Base-by-base conservation (phyloP, 2,329 filamentous ascomycete species). In the Scleromitrula shiraiana region DNA sequence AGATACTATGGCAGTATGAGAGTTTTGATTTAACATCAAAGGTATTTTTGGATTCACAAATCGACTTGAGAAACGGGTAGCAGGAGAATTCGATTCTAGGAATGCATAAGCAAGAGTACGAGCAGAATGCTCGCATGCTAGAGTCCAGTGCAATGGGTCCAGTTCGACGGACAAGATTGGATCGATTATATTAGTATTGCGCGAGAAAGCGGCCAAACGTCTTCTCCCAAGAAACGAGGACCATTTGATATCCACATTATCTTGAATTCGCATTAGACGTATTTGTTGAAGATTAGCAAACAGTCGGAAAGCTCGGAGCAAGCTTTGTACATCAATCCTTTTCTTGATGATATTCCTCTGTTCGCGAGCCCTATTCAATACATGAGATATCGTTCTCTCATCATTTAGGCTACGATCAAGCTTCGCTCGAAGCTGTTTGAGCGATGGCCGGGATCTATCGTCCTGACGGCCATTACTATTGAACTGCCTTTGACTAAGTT, bases 281-380 rank as follows among this genome's bases (percentile, higher is more conserved):
- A 85, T 72, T 58, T 83, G 76, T 57, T 82, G 77, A 9, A 85
- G 69, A 23, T 72, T 71, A 2, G 70, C 74, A 57, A 85, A 84
- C 2, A 74, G 73, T 12, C 41, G 45, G 7, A 64, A 42, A 7
- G 61, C 62, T 19, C 27, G 36, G 7, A 53, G 24, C 15, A 65
- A 43, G n/a, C 19, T 48, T 22, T 49, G 24, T 17, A 49, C 22
- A 51, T 63, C 61, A 2, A 53, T 47, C 24, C 37, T 32, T 15
- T 53, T 42, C 7, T 53, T 36, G 20, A 59, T 52, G 19, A 64
- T 59, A 22, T 40, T 30, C 32, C 44, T 54, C 43, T 64, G 61
- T 19, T 55, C 50, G 12, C 50, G 43, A 10, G 60, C 59, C 46
- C 50, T 56, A 8, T 41, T 36, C 44, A 59, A 52, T 4, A 49